These are phyloP conservation scores for Globisporangium solare DNA, from an alignment of 352 stramenopile genomes.

Conservation along the genomic window DNA sequence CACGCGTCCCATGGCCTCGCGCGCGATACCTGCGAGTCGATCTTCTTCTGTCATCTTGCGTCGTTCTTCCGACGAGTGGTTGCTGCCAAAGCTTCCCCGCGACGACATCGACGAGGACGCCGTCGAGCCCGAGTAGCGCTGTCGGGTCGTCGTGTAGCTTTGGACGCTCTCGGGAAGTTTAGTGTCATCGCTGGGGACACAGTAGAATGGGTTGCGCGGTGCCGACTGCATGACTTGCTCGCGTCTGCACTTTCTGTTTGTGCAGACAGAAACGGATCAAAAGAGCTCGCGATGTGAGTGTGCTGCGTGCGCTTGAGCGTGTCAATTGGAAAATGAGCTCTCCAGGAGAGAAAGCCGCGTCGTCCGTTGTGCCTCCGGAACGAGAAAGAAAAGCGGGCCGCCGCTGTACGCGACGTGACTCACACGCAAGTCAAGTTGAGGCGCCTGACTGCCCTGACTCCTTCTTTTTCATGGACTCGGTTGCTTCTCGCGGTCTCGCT, in stretches of 20 bases:
- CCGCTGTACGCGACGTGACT: neutral
- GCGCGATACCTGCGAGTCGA: conserved; percentile 9
- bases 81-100: neutral
- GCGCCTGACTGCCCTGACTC: conserved; percentile 7
- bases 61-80: neutral
- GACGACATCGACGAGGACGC: conserved; percentile 8
- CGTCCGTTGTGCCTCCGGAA: neutral
- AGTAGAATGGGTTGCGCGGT: conserved; percentile 12
- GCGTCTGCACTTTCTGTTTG: too few species aligned
- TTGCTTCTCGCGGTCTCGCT: neutral
- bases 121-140: conserved; percentile 7
- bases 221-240: too few species aligned
- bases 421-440: neutral
- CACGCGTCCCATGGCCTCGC: conserved; percentile 10
- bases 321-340: conserved; percentile 10
- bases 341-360: neutral
- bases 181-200: neutral
- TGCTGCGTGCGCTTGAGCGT: neutral
- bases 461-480: neutral
- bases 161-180: neutral
- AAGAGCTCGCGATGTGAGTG: neutral
- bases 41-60: conserved; percentile 5
- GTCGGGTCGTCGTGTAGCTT: neutral
- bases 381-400: too few species aligned
- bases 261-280: neutral